Conservation (phyloP, 1,284 basidiomycete genomes). For the Thecaphora thlaspeos region DNA sequence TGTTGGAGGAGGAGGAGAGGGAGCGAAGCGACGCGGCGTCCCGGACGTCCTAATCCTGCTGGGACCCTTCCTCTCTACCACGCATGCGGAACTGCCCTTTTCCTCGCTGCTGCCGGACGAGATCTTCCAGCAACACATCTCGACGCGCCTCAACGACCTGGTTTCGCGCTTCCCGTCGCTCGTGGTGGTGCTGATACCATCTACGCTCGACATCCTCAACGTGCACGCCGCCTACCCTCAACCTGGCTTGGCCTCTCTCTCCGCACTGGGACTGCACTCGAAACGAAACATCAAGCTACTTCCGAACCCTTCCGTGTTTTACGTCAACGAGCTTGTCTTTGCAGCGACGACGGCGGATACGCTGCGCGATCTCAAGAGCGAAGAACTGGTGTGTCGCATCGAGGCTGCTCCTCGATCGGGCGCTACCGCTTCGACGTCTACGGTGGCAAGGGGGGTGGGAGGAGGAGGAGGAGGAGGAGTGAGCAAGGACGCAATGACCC, state of each 20-base stretch:
- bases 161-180: slow-evolving; percentile 69
- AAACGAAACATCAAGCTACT: slow-evolving; percentile 65
- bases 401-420: slow-evolving; percentile 49
- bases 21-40: slow-evolving; percentile 67
- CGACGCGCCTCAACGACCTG: slow-evolving; percentile 66
- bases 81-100: slow-evolving; percentile 76
- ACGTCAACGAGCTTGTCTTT: slow-evolving; percentile 79
- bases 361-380: slow-evolving; percentile 81
- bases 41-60: slow-evolving; percentile 77
- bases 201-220: slow-evolving; percentile 75
- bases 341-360: slow-evolving; percentile 78
- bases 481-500: slow-evolving; percentile 24
- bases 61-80: slow-evolving; percentile 82
- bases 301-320: slow-evolving; percentile 83
- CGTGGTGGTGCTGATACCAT: slow-evolving; percentile 75
- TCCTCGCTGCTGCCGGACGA: slow-evolving; percentile 67
- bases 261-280: slow-evolving; percentile 25
- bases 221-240: slow-evolving; percentile 85
- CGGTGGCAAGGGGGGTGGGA: slow-evolving; percentile 59
- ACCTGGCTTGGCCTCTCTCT: slow-evolving; percentile 64
- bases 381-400: slow-evolving; percentile 75
- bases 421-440: no score
- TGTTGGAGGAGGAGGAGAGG: no score
- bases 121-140: slow-evolving; percentile 72
- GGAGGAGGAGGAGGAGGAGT: slow-evolving; percentile 54